Evolutionary conservation across 257 asterid genomes (phyloP).

Genomic region (Penstemon eatonii): DNA sequence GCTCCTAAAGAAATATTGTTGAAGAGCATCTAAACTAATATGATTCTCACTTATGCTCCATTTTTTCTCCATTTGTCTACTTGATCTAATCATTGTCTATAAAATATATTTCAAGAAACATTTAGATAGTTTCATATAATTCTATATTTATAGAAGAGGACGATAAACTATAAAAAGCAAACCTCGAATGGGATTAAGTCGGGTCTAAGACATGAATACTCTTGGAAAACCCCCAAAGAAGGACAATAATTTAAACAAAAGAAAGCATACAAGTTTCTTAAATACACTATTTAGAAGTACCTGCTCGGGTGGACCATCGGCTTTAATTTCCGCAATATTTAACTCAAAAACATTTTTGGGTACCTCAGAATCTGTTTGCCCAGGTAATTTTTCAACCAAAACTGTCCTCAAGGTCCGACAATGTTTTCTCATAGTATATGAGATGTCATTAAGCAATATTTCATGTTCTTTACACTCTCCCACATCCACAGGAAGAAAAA

Average conservation of each 20-base stretch:
- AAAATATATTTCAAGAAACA: not conserved
- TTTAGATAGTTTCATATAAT: not conserved
- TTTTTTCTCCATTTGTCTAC: conserved; percentile 47
- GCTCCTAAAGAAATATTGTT: conserved; percentile 70
- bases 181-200: no score
- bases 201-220: no score
- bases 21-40: conserved; percentile 66
- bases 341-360: conserved; percentile 25
- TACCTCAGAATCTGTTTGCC: conserved; percentile 27
- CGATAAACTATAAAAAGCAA: not conserved
- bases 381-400: conserved; percentile 42
- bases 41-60: conserved; percentile 61
- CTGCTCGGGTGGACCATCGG: conserved; percentile 29
- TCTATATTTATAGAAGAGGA: not conserved
- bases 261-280: no score
- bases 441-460: conserved; percentile 53
- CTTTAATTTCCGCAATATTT: conserved; percentile 28
- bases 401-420: conserved; percentile 60
- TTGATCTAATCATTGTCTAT: conserved; percentile 36
- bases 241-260: not conserved
- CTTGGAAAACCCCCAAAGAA: not conserved
- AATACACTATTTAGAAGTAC: conserved; percentile 25
- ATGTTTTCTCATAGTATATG: conserved; percentile 52
- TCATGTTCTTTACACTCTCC: conserved; percentile 53
- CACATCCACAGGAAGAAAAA: conserved; percentile 62